A percentile compares a stretch with the other conserved stretches of the same genome.
phyloP scores from a whole-genome alignment of 2,329 filamentous ascomycete genomes.

The Exophiala bonariae region DNA sequence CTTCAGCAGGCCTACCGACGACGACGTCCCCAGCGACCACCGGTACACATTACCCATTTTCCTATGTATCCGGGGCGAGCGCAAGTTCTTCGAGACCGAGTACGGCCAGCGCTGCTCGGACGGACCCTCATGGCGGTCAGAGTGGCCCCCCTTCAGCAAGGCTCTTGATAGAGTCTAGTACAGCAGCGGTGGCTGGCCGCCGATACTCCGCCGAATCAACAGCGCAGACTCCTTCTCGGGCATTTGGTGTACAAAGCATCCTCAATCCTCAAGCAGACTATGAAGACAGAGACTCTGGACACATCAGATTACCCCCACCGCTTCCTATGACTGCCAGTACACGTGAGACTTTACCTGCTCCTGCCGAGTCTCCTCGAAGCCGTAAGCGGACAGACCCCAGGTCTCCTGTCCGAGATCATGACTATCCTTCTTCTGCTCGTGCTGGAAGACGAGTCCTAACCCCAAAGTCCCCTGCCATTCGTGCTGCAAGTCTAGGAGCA shows the following conservation, averaged over 20 bases:
- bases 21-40: conserved; percentile 15
- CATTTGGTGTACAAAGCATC: conserved; percentile 46
- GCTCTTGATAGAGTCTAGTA: conserved; percentile 9
- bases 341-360: conserved; percentile 21
- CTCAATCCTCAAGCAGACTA: conserved; percentile 42
- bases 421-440: conserved; percentile 4
- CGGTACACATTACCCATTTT: conserved; percentile 9
- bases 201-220: conserved; percentile 15
- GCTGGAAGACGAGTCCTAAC: conserved; percentile 53
- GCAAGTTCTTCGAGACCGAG: conserved; percentile 19
- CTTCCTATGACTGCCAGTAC: conserved; percentile 9
- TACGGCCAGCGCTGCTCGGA: conserved; percentile 16
- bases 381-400: conserved; percentile 24
- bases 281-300: conserved; percentile 6
- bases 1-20: conserved; percentile 14
- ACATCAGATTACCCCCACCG: conserved; percentile 6
- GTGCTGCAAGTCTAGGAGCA: conserved; percentile 51
- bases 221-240: conserved; percentile 27
- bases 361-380: conserved; percentile 30
- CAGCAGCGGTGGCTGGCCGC: conserved; percentile 7
- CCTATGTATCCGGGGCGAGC: conserved; percentile 5
- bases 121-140: conserved; percentile 17
- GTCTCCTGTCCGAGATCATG: conserved; percentile 20
- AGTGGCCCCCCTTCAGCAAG: conserved; percentile 8
- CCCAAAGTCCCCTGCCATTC: conserved; percentile 56